Conservation (phyloP, 306 rosid genomes). For the Quillaja saponaria region DNA sequence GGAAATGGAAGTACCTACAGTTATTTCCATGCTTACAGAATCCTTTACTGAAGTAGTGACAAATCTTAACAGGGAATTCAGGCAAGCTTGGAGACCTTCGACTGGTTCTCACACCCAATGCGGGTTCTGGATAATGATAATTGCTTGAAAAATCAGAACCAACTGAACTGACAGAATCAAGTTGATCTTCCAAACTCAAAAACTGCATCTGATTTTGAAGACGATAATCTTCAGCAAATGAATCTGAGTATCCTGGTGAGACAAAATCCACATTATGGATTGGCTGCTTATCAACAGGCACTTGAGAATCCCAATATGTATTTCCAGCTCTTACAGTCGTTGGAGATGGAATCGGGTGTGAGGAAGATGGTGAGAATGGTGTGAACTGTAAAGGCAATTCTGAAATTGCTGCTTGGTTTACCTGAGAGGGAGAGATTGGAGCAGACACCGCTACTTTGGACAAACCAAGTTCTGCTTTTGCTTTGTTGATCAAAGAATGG, state of each 20-base stretch:
- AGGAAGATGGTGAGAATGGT: conserved; percentile 21
- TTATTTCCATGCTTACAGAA: conserved; percentile 50
- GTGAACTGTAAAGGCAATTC: conserved; percentile 35
- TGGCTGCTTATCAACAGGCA: conserved; percentile 32
- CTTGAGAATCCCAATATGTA: conserved; percentile 35
- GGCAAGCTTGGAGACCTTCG: conserved; percentile 46
- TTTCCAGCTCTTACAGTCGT: conserved; percentile 23
- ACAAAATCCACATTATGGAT: conserved; percentile 29
- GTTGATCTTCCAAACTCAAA: conserved; percentile 32
- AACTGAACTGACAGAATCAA: conserved; percentile 19
- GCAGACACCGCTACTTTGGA: conserved; percentile 24
- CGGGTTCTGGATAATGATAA: conserved; percentile 34
- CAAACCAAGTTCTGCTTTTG: conserved; percentile 42
- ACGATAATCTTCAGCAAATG: conserved; percentile 25
- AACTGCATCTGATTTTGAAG: conserved; percentile 35
- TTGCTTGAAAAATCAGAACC: conserved; percentile 33
- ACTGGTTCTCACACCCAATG: conserved; percentile 33
- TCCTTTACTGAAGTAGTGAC: conserved; percentile 53
- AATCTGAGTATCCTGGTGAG: conserved; percentile 31
- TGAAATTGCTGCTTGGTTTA: conserved; percentile 27
- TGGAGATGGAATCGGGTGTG: conserved; percentile 27
- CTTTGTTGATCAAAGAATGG: conserved; percentile 39
- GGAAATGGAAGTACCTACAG: conserved; percentile 47
- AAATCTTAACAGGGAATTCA: conserved; percentile 42
- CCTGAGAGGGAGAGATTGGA: conserved; percentile 38